Percentiles rank a stretch among this genome's conserved stretches.
Evolutionary conservation across 805 yeast species (phyloP).

Genomic region (Lipomyces yamadae): DNA sequence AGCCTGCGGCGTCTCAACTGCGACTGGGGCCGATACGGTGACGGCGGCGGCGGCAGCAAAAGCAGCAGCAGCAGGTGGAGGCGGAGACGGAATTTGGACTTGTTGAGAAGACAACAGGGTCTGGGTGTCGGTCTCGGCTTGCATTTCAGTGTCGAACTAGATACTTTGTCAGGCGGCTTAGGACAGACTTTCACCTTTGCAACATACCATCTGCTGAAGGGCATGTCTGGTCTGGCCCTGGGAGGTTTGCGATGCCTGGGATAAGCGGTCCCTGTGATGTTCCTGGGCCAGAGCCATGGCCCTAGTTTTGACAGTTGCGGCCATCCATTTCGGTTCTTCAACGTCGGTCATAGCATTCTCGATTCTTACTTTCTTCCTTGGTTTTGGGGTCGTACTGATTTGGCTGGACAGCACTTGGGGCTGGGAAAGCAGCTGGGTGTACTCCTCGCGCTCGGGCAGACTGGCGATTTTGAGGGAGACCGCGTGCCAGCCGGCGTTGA

Average conservation of each 20-base stretch:
- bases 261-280: neutral
- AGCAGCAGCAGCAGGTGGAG: too few species aligned
- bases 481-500: conserved; percentile 36
- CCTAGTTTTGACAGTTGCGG: neutral
- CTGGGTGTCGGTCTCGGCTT: conserved; percentile 1
- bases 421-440: neutral
- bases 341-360: conserved; percentile 16
- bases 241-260: conserved; percentile 1
- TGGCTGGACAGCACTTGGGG: neutral
- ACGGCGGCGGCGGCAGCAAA: neutral
- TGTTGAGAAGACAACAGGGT: neutral
- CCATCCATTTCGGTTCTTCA: conserved; percentile 24
- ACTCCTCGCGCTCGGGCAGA: conserved; percentile 1
- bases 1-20: neutral
- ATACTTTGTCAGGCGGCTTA: neutral
- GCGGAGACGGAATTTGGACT: neutral
- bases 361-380: conserved; percentile 9
- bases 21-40: neutral
- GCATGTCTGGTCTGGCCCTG: conserved; percentile 7
- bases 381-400: neutral
- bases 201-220: conserved; percentile 6
- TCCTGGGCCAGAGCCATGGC: neutral
- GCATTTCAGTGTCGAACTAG: conserved; percentile 3
- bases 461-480: conserved; percentile 29
- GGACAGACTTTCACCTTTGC: neutral